Percentiles rank a stretch among this genome's conserved stretches.
phyloP scores from a whole-genome alignment of 495 filamentous ascomycete species.

The Hypomontagnella monticulosa region DNA sequence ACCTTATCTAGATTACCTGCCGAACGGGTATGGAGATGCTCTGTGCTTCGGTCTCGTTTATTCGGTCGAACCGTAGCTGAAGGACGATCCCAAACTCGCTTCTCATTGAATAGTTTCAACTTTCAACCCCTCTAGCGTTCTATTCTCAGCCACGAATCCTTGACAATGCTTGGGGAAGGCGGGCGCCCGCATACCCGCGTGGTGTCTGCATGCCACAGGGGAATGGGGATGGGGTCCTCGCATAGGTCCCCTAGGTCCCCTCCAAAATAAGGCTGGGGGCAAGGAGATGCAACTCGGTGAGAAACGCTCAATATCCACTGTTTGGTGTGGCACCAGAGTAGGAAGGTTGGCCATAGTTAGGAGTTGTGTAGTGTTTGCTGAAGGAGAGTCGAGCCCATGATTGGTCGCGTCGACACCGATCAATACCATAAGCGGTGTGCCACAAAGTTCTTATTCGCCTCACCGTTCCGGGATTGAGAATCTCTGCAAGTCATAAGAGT shows the following conservation, averaged over 20 bases:
- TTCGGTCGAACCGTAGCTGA: not conserved
- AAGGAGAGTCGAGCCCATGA: slow-evolving; percentile 13
- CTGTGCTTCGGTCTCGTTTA: not conserved
- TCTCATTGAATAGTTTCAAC: not conserved
- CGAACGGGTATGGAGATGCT: not conserved
- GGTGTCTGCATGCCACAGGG: not conserved
- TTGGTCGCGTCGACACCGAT: slow-evolving; percentile 12
- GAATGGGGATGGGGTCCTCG: not conserved
- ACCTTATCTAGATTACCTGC: not conserved
- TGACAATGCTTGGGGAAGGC: not conserved
- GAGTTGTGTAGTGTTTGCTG: not conserved
- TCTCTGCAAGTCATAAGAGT: not conserved
- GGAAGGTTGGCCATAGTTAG: slow-evolving; percentile 1
- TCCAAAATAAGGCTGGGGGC: slow-evolving; percentile 5
- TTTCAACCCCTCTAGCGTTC: slow-evolving; percentile 15
- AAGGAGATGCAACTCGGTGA: not conserved
- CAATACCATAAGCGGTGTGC: slow-evolving; percentile 18
- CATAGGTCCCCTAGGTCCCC: no score
- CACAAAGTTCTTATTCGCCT: slow-evolving; percentile 17
- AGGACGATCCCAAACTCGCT: slow-evolving; percentile 4
- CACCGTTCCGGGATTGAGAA: not conserved
- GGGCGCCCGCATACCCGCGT: not conserved
- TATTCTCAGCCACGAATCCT: slow-evolving; percentile 30
- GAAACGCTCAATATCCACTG: no score
- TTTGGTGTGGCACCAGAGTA: no score